Conservation (phyloP, 495 filamentous ascomycete species). For the Aspergillus cristatus region DNA sequence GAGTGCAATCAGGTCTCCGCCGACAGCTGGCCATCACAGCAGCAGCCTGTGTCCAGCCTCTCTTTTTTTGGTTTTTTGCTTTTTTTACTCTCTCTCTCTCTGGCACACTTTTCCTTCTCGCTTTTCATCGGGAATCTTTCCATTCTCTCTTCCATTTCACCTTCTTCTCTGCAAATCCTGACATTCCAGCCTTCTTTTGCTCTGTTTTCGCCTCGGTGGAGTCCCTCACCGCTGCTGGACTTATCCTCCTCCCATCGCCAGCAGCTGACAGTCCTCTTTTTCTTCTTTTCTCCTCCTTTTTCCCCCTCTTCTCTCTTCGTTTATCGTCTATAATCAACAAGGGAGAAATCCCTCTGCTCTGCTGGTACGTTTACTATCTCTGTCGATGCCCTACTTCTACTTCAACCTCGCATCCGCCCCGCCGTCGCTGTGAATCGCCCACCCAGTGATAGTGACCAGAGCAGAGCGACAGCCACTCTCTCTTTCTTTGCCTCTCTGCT, state of each 20-base stretch:
- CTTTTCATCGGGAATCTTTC: slow-evolving; percentile 4
- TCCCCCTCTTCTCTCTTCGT: slow-evolving; percentile 7
- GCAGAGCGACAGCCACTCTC: background rate
- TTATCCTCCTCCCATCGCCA: slow-evolving; percentile 1
- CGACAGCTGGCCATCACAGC: no score
- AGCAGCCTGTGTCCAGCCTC: no score
- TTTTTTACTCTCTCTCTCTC: slow-evolving; percentile 2
- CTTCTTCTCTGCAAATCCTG: background rate
- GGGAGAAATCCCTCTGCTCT: background rate
- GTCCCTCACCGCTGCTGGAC: background rate
- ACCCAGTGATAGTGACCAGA: background rate
- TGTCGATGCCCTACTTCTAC: slow-evolving; percentile 8
- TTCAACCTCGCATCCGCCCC: slow-evolving; percentile 11
- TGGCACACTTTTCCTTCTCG: slow-evolving; percentile 5
- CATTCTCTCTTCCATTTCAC: slow-evolving; percentile 5
- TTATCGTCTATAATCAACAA: background rate
- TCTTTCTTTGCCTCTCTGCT: slow-evolving; percentile 11
- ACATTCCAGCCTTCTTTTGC: no score
- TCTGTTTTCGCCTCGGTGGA: slow-evolving; percentile 4
- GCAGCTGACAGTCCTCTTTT: background rate
- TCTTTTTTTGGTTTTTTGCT: slow-evolving; percentile 2
- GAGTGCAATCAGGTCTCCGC: no score
- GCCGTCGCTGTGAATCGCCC: slow-evolving; percentile 5
- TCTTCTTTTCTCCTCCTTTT: background rate
- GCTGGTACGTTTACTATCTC: slow-evolving; percentile 13